phyloP scores from a whole-genome alignment of 1,284 basidiomycete genomes.

The Melanopsichium pennsylvanicum region DNA sequence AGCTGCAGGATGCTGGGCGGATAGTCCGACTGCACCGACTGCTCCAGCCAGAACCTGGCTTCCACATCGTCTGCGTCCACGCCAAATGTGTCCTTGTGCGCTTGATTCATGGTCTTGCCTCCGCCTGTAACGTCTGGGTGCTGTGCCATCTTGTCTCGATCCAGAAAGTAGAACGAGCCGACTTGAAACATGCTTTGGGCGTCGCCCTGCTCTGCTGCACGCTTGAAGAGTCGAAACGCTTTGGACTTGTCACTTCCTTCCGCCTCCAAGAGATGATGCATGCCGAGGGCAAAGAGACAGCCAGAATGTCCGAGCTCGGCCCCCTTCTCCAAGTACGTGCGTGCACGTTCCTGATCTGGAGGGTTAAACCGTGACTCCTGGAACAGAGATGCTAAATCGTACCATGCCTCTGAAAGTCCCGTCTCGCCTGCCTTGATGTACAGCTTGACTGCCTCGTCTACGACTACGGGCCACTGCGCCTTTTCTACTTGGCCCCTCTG shows the following conservation, averaged over 20 bases:
- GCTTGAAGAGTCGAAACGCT: slow-evolving; percentile 45
- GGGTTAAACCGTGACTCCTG: slow-evolving; percentile 32
- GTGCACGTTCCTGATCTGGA: slow-evolving; percentile 29
- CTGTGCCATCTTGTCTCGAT: slow-evolving; percentile 35
- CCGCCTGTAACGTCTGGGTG: slow-evolving; percentile 28
- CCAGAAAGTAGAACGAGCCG: slow-evolving; percentile 50
- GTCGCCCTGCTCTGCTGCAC: slow-evolving; percentile 53
- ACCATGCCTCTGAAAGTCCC: slow-evolving; percentile 58
- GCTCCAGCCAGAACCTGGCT: slow-evolving; percentile 54
- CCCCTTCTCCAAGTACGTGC: slow-evolving; percentile 38
- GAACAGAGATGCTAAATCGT: slow-evolving; percentile 48
- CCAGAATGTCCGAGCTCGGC: slow-evolving; percentile 40
- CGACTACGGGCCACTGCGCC: slow-evolving; percentile 17
- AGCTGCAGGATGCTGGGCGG: slow-evolving; percentile 41
- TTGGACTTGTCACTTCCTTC: slow-evolving; percentile 15
- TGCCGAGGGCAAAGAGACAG: slow-evolving; percentile 33
- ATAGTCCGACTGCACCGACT: slow-evolving; percentile 33
- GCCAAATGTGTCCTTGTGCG: slow-evolving; percentile 45
- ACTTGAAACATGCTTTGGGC: slow-evolving; percentile 58
- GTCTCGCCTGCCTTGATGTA: slow-evolving; percentile 49
- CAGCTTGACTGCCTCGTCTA: slow-evolving; percentile 35
- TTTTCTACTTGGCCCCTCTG: slow-evolving; percentile 23
- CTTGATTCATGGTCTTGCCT: slow-evolving; percentile 39
- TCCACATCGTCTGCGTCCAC: slow-evolving; percentile 47
- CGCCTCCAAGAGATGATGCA: slow-evolving; percentile 20